Conservation (phyloP, 2,329 filamentous ascomycete species). For the Claviceps citrina region DNA sequence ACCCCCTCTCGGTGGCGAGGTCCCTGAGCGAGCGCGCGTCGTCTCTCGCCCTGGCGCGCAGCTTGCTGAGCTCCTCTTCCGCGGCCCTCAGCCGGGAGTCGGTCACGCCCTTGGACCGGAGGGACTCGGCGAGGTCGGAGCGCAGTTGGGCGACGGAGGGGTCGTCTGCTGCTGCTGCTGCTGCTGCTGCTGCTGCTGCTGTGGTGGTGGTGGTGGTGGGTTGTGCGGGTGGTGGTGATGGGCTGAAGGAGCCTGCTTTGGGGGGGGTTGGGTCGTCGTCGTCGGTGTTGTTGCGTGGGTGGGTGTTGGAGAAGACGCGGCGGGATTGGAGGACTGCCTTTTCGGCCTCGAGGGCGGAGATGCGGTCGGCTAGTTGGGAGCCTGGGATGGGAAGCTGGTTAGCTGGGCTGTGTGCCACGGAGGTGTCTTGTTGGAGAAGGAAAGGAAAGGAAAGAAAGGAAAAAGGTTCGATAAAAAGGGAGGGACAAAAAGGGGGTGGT, state of each 20-base stretch:
- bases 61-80: conserved; percentile 46
- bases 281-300: conserved; percentile 7
- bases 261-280: no score
- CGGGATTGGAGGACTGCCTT: conserved; percentile 26
- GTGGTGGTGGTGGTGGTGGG: not conserved
- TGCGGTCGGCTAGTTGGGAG: conserved; percentile 50
- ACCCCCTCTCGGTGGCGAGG: conserved; percentile 46
- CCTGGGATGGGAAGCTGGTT: conserved; percentile 26
- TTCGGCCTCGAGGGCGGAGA: conserved; percentile 46
- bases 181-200: not conserved
- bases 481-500: no score
- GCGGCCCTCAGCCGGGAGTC: conserved; percentile 47
- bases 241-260: no score
- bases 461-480: no score
- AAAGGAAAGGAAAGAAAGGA: not conserved
- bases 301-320: conserved; percentile 11
- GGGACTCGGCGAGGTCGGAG: conserved; percentile 59
- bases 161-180: conserved; percentile 15
- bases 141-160: conserved; percentile 35
- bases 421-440: no score
- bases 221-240: no score
- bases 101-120: conserved; percentile 56
- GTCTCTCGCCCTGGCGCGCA: conserved; percentile 44
- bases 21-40: conserved; percentile 46
- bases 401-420: conserved; percentile 6